These are phyloP conservation scores for Pseudocercospora vitis DNA, from an alignment of 2,329 filamentous ascomycete species.

Conservation along the genomic window DNA sequence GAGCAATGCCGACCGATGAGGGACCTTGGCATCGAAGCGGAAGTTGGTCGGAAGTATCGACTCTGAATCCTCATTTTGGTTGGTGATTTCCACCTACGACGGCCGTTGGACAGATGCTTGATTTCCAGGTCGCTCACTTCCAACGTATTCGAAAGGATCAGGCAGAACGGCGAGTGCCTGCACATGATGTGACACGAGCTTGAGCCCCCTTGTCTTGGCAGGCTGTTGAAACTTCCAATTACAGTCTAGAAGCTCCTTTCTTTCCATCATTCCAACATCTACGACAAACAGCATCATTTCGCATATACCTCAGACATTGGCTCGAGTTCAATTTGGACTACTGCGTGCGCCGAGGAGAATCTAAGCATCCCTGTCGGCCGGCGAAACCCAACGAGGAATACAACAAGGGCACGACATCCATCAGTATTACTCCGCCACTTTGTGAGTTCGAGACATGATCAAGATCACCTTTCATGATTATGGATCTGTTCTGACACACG, in stretches of 20 bases:
- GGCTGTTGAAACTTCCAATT: not conserved
- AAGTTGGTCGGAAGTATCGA: not conserved
- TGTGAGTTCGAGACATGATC: not conserved
- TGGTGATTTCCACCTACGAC: too few species aligned
- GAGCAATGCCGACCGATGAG: slow-evolving; percentile 7
- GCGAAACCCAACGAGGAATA: not conserved
- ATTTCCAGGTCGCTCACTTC: too few species aligned
- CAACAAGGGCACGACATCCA: not conserved
- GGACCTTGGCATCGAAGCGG: not conserved
- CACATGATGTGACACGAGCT: not conserved
- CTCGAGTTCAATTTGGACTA: too few species aligned
- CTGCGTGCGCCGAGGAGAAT: too few species aligned
- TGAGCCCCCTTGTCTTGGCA: too few species aligned
- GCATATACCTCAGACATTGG: not conserved
- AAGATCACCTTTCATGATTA: not conserved
- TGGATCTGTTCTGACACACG: not conserved
- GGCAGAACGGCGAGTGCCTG: not conserved
- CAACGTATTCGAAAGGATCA: not conserved
- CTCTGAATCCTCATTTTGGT: not conserved
- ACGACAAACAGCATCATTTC: not conserved
- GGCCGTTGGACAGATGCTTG: too few species aligned
- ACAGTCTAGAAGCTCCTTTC: not conserved
- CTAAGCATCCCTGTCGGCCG: slow-evolving; percentile 1
- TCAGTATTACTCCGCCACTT: not conserved
- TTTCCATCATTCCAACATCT: not conserved